Evolutionary conservation across 2,329 filamentous ascomycete genomes (phyloP).

Genomic region (Fusarium pseudoanthophilum): DNA sequence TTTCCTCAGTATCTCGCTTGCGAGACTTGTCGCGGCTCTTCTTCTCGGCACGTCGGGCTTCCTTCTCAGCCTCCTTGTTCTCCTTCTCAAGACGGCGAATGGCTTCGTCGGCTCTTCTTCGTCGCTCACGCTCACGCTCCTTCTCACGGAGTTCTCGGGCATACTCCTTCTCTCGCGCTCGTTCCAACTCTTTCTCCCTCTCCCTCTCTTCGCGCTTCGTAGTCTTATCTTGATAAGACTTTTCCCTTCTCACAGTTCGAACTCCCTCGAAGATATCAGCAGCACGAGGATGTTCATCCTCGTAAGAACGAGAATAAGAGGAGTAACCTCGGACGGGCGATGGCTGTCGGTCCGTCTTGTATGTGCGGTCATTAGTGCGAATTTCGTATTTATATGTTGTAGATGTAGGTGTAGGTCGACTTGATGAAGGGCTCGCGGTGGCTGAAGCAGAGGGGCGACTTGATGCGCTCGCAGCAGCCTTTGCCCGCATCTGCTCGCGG

Average conservation of each 20-base stretch:
- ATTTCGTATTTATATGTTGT: conserved; percentile 57
- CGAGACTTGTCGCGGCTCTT: conserved; percentile 54
- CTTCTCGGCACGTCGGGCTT: conserved; percentile 50
- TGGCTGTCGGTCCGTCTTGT: conserved; percentile 46
- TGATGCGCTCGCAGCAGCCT: conserved; percentile 43
- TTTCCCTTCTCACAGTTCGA: conserved; percentile 55
- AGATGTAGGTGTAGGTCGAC: conserved; percentile 51
- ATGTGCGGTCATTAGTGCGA: conserved; percentile 61
- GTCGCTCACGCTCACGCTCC: conserved; percentile 34
- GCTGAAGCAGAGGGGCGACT: conserved; percentile 16
- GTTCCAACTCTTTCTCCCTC: conserved; percentile 51
- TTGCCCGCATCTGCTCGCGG: conserved; percentile 62
- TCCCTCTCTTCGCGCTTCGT: conserved; percentile 56
- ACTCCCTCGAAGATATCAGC: conserved; percentile 59
- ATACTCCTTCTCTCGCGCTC: conserved; percentile 42
- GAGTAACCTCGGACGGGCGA: conserved; percentile 50
- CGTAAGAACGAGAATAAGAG: conserved; percentile 55
- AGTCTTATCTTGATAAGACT: conserved; percentile 60
- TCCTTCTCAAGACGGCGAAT: conserved; percentile 42
- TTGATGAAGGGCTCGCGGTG: conserved; percentile 24
- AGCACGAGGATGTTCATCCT: conserved; percentile 55
- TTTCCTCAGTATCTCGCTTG: conserved; percentile 52
- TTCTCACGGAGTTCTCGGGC: conserved; percentile 41
- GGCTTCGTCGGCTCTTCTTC: conserved; percentile 19
- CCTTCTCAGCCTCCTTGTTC: conserved; percentile 49